Evolutionary conservation across 768 basidiomycete species (phyloP).

Genomic region (Panaeolus cyanescens): DNA sequence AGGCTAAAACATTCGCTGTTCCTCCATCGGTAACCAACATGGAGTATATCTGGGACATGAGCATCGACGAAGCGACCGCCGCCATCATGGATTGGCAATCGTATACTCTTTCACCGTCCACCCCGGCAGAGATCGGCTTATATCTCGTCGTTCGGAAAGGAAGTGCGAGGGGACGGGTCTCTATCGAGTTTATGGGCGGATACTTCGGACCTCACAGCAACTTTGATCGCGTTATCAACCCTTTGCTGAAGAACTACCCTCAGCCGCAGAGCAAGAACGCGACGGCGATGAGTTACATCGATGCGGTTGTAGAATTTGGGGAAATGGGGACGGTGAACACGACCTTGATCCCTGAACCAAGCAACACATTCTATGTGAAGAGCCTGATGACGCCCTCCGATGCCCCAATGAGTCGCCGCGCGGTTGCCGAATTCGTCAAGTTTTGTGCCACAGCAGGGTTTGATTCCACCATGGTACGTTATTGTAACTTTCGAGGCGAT

Average conservation of each 20-base stretch:
- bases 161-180: background rate
- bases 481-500: background rate
- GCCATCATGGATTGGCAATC: conserved; percentile 35
- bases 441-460: conserved; percentile 13
- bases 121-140: conserved; percentile 34
- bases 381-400: conserved; percentile 39
- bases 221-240: conserved; percentile 26
- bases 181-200: background rate
- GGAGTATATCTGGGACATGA: conserved; percentile 37
- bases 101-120: conserved; percentile 28
- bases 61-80: conserved; percentile 29
- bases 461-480: conserved; percentile 25
- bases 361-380: conserved; percentile 47
- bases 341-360: conserved; percentile 23
- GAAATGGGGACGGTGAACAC: conserved; percentile 25
- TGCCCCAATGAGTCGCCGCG: background rate
- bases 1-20: conserved; percentile 37
- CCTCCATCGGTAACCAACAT: conserved; percentile 40
- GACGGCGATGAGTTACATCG: conserved; percentile 29
- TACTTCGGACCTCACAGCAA: background rate
- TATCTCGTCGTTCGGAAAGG: conserved; percentile 29
- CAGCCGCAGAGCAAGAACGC: conserved; percentile 8
- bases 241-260: conserved; percentile 32
- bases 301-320: conserved; percentile 29
- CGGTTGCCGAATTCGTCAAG: background rate